A percentile compares a stretch with the other conserved stretches of the same genome.
Conservation (phyloP, 31 red algal genomes). For the Pterothamnion heteromorphum region DNA sequence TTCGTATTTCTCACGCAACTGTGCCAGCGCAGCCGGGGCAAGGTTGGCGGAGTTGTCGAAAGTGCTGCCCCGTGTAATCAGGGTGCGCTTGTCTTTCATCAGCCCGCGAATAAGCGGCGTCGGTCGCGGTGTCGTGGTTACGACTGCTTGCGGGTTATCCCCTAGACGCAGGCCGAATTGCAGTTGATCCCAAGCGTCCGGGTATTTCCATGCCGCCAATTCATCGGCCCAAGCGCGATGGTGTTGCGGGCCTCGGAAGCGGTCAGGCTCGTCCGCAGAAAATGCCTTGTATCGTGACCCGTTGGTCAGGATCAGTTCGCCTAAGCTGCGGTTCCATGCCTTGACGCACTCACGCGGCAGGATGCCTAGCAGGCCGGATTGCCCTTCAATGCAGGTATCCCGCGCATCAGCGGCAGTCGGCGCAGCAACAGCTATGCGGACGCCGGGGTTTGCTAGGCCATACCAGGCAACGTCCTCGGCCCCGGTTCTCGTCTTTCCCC, state of each 20-base stretch:
- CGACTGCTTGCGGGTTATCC: background rate
- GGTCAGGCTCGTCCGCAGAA: background rate
- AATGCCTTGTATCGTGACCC: background rate
- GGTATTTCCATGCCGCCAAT: background rate
- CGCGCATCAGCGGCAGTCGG: background rate
- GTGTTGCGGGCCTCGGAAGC: background rate
- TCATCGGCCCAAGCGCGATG: background rate
- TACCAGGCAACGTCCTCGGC: background rate
- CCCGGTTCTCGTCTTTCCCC: background rate
- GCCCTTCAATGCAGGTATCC: background rate
- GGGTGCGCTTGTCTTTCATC: background rate
- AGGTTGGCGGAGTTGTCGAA: background rate
- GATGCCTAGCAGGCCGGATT: background rate
- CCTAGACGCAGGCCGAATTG: background rate
- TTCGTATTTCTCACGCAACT: background rate
- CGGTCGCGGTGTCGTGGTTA: background rate
- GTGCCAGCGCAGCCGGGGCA: background rate
- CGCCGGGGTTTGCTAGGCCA: background rate
- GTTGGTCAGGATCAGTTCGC: too few relatives aligned
- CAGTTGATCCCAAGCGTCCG: background rate
- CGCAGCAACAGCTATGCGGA: too few relatives aligned
- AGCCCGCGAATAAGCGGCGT: background rate
- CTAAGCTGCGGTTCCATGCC: too few relatives aligned
- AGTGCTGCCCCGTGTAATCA: background rate
- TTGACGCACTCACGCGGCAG: background rate